Conservation (phyloP, 2,329 filamentous ascomycete genomes). For the Alternaria triticina region DNA sequence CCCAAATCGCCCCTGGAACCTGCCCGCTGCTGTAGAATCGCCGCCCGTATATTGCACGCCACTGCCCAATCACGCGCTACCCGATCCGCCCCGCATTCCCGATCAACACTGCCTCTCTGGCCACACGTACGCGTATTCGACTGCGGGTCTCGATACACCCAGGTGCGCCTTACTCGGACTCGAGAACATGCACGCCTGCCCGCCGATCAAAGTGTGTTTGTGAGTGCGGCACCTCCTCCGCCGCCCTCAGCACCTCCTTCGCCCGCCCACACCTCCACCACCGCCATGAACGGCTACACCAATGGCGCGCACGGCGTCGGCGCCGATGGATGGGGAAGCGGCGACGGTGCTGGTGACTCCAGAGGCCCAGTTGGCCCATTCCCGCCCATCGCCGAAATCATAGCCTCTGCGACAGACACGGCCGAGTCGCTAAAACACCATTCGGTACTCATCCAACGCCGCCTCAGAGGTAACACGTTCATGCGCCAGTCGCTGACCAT, state of each 20-base stretch:
- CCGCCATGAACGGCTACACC: constrained; percentile 41
- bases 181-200: constrained; percentile 34
- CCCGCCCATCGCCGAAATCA: constrained; percentile 54
- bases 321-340: constrained; percentile 32
- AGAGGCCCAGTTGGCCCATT: constrained; percentile 29
- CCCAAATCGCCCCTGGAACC: neutral
- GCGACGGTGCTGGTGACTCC: constrained; percentile 30
- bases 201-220: constrained; percentile 36
- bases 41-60: neutral
- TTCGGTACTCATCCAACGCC: constrained; percentile 29
- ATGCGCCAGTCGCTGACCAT: constrained; percentile 19
- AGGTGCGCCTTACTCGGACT: neutral
- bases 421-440: constrained; percentile 37
- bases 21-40: neutral
- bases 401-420: constrained; percentile 48
- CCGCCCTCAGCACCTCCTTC: constrained; percentile 35
- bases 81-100: constrained; percentile 13
- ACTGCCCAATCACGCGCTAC: neutral
- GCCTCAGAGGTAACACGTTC: neutral
- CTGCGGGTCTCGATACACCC: constrained; percentile 4
- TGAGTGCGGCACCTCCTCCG: constrained; percentile 50
- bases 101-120: constrained; percentile 1
- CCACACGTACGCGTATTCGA: constrained; percentile 11
- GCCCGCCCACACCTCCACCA: constrained; percentile 21
- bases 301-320: constrained; percentile 30